A percentile compares a stretch with the other conserved stretches of the same genome.
phyloP scores from a whole-genome alignment of 2,329 filamentous ascomycete genomes.

The Emergomyces orientalis region DNA sequence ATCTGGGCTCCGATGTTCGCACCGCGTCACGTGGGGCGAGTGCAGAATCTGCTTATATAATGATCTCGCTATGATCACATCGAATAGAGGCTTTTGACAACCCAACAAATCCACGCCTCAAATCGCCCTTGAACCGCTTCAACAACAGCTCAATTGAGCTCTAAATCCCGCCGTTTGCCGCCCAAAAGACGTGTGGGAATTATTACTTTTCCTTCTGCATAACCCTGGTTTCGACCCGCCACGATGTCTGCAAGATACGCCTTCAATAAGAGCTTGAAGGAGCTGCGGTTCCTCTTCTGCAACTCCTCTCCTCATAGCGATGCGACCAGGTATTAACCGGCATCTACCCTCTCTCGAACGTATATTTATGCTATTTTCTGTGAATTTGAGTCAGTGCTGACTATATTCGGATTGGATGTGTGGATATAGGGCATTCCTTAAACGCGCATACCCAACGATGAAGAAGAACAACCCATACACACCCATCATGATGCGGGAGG shows the following conservation, averaged over 20 bases:
- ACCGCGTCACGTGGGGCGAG: background rate
- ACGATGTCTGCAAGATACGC: constrained; percentile 87
- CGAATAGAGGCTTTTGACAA: background rate
- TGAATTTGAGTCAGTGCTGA: background rate
- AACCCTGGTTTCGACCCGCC: constrained; percentile 16
- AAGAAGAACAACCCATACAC: constrained; percentile 96
- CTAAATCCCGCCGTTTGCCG: background rate
- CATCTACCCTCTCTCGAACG: background rate
- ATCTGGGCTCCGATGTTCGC: constrained; percentile 12
- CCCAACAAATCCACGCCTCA: background rate
- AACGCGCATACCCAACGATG: constrained; percentile 90
- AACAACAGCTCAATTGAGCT: constrained; percentile 14
- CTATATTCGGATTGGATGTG: background rate
- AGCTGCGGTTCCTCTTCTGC: constrained; percentile 95
- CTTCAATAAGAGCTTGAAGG: constrained; percentile 80
- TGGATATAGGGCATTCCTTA: constrained; percentile 61
- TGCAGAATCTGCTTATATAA: background rate
- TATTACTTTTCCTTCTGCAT: background rate
- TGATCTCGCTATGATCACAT: background rate
- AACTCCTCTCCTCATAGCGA: constrained; percentile 87
- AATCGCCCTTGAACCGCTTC: background rate
- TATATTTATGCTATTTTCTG: background rate
- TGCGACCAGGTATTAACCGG: constrained; percentile 60
- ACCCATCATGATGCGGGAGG: constrained; percentile 92
- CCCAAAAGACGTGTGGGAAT: background rate